phyloP scores from a whole-genome alignment of 345 rosid genomes.

The Citrus medica region DNA sequence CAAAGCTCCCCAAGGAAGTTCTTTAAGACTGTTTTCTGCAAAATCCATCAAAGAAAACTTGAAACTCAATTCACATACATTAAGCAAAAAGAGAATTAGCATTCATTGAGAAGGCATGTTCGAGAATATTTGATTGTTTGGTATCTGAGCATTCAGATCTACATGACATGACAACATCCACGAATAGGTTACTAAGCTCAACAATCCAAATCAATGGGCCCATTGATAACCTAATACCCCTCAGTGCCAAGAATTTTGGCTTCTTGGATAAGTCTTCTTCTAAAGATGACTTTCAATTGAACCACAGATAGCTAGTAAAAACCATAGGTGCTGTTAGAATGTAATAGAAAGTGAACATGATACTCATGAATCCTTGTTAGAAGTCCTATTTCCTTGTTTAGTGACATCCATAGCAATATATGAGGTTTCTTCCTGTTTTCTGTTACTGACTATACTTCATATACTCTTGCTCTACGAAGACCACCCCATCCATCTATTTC shows the following conservation, averaged over 20 bases:
- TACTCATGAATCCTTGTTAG: not conserved
- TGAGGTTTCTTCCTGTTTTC: not conserved
- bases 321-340: not conserved
- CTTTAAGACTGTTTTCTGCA: slow-evolving; percentile 62
- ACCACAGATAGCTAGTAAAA: not conserved
- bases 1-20: slow-evolving; percentile 92
- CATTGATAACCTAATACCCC: not conserved
- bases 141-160: not conserved
- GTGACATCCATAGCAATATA: not conserved
- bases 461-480: not conserved
- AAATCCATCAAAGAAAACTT: slow-evolving; percentile 6
- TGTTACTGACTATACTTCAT: not conserved
- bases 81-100: not conserved
- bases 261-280: not conserved
- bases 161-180: not conserved
- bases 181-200: not conserved
- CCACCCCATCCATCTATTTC: not conserved
- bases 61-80: not conserved
- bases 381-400: not conserved
- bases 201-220: not conserved
- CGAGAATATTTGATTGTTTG: not conserved
- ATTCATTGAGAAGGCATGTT: too few species aligned
- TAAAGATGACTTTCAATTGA: not conserved
- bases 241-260: not conserved
- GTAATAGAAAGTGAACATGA: not conserved